Evolutionary conservation across 2,329 filamentous ascomycete species (phyloP).

Genomic region (Scedosporium minutisporum): DNA sequence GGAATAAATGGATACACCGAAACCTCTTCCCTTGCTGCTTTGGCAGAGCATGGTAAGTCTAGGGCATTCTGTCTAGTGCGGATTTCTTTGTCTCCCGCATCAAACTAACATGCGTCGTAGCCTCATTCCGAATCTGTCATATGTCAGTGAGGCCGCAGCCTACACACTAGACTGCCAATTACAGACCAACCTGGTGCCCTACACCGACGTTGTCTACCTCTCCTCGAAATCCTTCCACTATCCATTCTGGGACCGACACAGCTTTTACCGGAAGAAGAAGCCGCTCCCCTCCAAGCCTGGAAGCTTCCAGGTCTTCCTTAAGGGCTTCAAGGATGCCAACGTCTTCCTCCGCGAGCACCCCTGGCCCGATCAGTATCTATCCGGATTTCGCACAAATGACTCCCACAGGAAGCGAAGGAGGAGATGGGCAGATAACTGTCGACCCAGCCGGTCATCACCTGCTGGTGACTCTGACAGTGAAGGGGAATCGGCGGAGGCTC

Average conservation of each 20-base stretch:
- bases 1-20: conserved; percentile 99
- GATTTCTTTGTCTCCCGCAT: conserved; percentile 1
- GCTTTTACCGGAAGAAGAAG: conserved; percentile 79
- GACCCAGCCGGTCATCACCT: conserved; percentile 43
- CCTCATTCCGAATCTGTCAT: conserved; percentile 93
- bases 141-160: conserved; percentile 93
- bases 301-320: conserved; percentile 95
- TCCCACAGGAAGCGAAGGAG: conserved; percentile 57
- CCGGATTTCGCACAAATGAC: conserved; percentile 59
- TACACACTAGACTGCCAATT: conserved; percentile 90
- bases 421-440: conserved; percentile 71
- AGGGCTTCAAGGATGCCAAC: conserved; percentile 95
- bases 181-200: conserved; percentile 85
- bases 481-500: conserved; percentile 33
- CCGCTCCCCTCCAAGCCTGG: conserved; percentile 81
- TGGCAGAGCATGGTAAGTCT: conserved; percentile 69
- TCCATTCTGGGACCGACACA: conserved; percentile 90
- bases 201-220: conserved; percentile 87
- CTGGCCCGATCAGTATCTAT: conserved; percentile 83
- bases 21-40: conserved; percentile 98
- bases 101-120: conserved; percentile 22
- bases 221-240: conserved; percentile 98
- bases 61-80: conserved; percentile 1
- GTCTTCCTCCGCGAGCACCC: conserved; percentile 90
- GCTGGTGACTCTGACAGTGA: conserved; percentile 57